Evolutionary conservation across 106 monocot species (phyloP).

Genomic region (Cymbidium sinense): DNA sequence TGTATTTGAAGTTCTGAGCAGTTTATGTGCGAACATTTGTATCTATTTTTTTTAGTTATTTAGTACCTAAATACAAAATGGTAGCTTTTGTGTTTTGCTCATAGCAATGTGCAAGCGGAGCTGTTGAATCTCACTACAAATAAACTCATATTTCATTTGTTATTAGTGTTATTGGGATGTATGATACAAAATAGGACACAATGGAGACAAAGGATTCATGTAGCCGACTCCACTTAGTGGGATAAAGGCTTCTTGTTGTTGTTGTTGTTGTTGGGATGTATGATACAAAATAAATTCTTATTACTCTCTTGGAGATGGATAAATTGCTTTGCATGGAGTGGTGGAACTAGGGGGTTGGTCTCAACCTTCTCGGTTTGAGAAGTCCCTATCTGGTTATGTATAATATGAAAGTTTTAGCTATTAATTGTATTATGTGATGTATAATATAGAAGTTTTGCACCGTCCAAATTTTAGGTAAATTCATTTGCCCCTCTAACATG

Average conservation of each 20-base stretch:
- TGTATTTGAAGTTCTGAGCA: not conserved
- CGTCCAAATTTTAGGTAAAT: no score
- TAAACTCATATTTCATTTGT: not conserved
- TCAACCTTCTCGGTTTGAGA: no score
- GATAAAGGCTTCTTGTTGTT: no score
- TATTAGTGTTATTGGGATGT: not conserved
- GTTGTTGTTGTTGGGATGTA: not conserved
- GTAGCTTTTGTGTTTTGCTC: not conserved
- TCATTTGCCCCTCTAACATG: no score
- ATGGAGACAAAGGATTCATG: no score
- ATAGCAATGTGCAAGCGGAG: not conserved
- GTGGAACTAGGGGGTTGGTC: no score
- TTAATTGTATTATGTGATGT: no score
- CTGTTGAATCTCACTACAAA: not conserved
- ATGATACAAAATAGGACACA: not conserved
- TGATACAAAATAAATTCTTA: not conserved
- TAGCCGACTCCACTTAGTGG: no score
- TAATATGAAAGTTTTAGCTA: no score
- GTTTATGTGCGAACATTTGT: not conserved
- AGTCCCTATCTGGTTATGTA: no score
- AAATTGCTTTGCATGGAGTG: not conserved
- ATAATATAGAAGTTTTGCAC: no score
- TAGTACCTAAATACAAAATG: not conserved
- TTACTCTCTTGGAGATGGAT: not conserved
- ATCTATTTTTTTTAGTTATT: not conserved